Conservation (phyloP, 306 rosid species). For the Medicago ruthenica region DNA sequence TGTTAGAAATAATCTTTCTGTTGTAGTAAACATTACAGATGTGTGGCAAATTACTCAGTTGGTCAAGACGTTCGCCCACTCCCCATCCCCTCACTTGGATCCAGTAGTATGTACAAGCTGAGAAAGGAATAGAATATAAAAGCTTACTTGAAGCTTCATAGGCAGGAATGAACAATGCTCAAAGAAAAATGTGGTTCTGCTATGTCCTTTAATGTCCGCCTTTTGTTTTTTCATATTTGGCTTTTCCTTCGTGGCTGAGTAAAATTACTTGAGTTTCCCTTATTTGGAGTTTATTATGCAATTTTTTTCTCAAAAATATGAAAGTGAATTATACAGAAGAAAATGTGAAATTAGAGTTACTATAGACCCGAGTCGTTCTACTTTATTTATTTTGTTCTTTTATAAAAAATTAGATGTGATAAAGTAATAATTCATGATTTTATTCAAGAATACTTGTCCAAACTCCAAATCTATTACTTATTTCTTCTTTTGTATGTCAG, state of each 20-base stretch:
- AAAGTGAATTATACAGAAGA: conserved; percentile 13
- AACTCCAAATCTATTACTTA: conserved; percentile 40
- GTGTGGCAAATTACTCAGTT: not conserved
- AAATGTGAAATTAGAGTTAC: conserved; percentile 29
- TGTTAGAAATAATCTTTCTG: not conserved
- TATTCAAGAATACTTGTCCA: conserved; percentile 22
- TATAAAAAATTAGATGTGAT: conserved; percentile 9
- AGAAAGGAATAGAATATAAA: conserved; percentile 14
- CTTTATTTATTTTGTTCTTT: conserved; percentile 8
- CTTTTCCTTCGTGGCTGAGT: conserved; percentile 15
- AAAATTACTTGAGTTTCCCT: conserved; percentile 29
- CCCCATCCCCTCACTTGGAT: not conserved
- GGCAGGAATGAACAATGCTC: conserved; percentile 29
- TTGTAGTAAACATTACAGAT: not conserved
- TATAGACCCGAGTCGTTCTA: not conserved
- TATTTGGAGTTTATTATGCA: conserved; percentile 8
- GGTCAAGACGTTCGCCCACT: conserved; percentile 4
- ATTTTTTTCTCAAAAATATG: conserved; percentile 3
- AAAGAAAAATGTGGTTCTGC: conserved; percentile 19
- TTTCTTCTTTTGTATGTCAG: conserved; percentile 55
- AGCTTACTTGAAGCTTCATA: conserved; percentile 26
- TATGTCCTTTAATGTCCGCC: conserved; percentile 1
- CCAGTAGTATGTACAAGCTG: conserved; percentile 8
- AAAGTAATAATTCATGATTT: conserved; percentile 34
- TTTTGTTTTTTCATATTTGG: not conserved